Conservation (phyloP, 2,329 filamentous ascomycete species). For the Paracamarosporium sp. region DNA sequence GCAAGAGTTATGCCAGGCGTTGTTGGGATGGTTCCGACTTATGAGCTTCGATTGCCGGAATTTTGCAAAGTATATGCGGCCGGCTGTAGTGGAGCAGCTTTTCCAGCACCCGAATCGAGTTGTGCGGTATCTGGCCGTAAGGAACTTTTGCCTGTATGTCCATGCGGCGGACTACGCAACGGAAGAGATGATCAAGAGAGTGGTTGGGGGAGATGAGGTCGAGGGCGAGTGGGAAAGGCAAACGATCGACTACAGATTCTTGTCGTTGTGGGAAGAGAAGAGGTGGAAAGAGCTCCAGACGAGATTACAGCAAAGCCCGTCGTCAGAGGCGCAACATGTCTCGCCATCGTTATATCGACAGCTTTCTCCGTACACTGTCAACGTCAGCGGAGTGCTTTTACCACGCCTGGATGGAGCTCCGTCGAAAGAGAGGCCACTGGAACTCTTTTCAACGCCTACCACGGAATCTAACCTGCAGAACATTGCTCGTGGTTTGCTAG, state of each 20-base stretch:
- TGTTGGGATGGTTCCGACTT: conserved; percentile 79
- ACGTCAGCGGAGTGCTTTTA: conserved; percentile 46
- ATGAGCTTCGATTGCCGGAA: conserved; percentile 75
- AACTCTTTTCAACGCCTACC: conserved; percentile 70
- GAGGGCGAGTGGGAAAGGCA: conserved; percentile 77
- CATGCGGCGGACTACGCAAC: conserved; percentile 80
- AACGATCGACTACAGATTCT: conserved; percentile 78
- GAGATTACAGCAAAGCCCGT: conserved; percentile 13
- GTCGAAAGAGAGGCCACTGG: conserved; percentile 29
- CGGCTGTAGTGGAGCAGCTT: conserved; percentile 71
- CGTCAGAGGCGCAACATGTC: background rate
- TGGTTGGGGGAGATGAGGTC: conserved; percentile 70
- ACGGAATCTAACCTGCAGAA: conserved; percentile 73
- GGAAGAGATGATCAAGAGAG: conserved; percentile 71
- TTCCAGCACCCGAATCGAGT: conserved; percentile 65
- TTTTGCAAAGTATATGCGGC: conserved; percentile 70
- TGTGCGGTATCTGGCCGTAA: conserved; percentile 81
- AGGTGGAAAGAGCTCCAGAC: conserved; percentile 49
- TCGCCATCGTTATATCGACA: conserved; percentile 17
- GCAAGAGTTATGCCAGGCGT: conserved; percentile 48
- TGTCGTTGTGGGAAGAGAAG: conserved; percentile 69
- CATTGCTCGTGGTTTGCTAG: conserved; percentile 72
- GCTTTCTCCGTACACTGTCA: conserved; percentile 40
- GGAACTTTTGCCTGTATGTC: conserved; percentile 80
- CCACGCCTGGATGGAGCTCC: conserved; percentile 44